Evolutionary conservation across 371 early-diverging fungal species (phyloP).

Genomic region (Rhizopus stolonifer): DNA sequence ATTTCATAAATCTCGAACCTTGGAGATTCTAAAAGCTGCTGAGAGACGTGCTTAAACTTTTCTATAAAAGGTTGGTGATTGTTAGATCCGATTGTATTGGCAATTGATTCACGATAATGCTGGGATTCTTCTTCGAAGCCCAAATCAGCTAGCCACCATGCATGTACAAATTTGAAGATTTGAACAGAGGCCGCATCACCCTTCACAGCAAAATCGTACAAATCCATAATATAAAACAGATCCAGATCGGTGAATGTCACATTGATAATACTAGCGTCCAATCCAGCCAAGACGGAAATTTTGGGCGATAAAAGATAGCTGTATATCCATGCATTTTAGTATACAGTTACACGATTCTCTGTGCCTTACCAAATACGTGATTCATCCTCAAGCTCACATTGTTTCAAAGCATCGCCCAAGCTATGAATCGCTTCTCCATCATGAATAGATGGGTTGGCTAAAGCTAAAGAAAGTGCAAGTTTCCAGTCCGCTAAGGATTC

Average conservation of each 20-base stretch:
- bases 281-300: constrained; percentile 50
- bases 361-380: constrained; percentile 78
- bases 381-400: constrained; percentile 52
- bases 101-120: constrained; percentile 74
- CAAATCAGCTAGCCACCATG: constrained; percentile 79
- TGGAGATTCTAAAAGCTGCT: background rate
- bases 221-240: constrained; percentile 72
- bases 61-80: background rate
- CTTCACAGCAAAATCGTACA: constrained; percentile 76
- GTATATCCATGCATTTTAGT: too few species aligned
- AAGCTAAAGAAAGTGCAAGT: constrained; percentile 65
- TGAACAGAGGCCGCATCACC: constrained; percentile 61
- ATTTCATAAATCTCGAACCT: too few species aligned
- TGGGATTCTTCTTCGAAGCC: constrained; percentile 72
- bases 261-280: constrained; percentile 57
- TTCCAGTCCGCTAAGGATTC: constrained; percentile 63
- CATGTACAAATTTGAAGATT: constrained; percentile 79
- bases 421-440: constrained; percentile 67
- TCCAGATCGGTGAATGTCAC: constrained; percentile 54
- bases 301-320: constrained; percentile 71
- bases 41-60: background rate
- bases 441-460: constrained; percentile 81
- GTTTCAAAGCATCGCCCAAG: constrained; percentile 74
- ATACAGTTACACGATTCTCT: too few species aligned
- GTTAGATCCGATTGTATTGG: constrained; percentile 45